Conservation (phyloP, 1,139 yeast genomes). For the Waltiozyma sp. region DNA sequence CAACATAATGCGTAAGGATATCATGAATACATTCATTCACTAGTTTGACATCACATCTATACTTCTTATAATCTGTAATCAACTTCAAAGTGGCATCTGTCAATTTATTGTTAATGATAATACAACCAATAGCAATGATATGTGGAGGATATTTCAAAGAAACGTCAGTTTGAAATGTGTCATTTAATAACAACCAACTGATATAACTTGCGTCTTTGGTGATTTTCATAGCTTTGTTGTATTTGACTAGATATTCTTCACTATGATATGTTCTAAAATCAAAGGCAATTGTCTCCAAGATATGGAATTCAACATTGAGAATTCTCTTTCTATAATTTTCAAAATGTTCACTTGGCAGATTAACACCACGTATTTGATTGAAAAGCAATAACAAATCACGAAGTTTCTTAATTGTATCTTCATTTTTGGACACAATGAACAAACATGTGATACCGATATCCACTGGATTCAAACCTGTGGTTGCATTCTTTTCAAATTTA, state of each 20-base stretch:
- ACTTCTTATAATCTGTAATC: slow-evolving; percentile 6
- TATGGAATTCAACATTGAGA: slow-evolving; percentile 51
- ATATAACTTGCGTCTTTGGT: slow-evolving; percentile 36
- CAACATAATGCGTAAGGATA: slow-evolving; percentile 50
- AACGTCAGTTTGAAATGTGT: slow-evolving; percentile 62
- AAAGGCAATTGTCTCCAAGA: slow-evolving; percentile 64
- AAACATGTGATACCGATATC: slow-evolving; percentile 65
- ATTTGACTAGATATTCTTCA: slow-evolving; percentile 61
- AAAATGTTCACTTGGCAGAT: slow-evolving; percentile 20
- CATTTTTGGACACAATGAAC: slow-evolving; percentile 74
- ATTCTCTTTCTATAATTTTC: slow-evolving; percentile 45
- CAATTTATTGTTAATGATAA: slow-evolving; percentile 38
- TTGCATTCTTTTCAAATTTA: slow-evolving; percentile 33
- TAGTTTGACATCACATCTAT: slow-evolving; percentile 24
- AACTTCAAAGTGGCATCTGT: slow-evolving; percentile 5
- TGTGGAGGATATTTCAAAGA: slow-evolving; percentile 71
- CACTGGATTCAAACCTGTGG: slow-evolving; percentile 13
- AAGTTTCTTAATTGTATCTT: slow-evolving; percentile 78
- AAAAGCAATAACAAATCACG: slow-evolving; percentile 33
- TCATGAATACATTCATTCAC: slow-evolving; percentile 55
- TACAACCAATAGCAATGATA: slow-evolving; percentile 62
- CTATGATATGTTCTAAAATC: slow-evolving; percentile 59
- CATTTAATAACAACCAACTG: slow-evolving; percentile 72
- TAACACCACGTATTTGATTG: slow-evolving; percentile 22
- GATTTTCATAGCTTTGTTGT: slow-evolving; percentile 44